Conservation (phyloP, 371 early-diverging fungal genomes). For the Mucor piriformis region DNA sequence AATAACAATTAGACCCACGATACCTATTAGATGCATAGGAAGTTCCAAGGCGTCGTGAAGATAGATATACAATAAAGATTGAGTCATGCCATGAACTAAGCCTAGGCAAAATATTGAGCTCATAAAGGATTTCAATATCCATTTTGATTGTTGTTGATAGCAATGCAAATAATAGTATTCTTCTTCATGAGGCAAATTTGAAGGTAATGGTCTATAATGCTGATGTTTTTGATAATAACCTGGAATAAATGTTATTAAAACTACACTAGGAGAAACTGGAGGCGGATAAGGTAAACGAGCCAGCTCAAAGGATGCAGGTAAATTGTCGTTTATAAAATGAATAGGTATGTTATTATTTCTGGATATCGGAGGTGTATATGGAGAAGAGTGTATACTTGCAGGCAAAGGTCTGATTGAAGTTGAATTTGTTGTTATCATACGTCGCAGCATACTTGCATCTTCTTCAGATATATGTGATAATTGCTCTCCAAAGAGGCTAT, state of each 20-base stretch:
- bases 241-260: slow-evolving; percentile 10
- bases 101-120: slow-evolving; percentile 18
- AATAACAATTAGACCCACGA: slow-evolving; percentile 11
- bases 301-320: slow-evolving; percentile 25
- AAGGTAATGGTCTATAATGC: not conserved
- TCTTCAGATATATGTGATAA: slow-evolving; percentile 52
- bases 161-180: slow-evolving; percentile 7
- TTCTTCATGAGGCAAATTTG: not conserved
- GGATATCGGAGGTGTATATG: not conserved
- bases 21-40: slow-evolving; percentile 23
- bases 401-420: slow-evolving; percentile 10
- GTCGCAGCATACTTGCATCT: slow-evolving; percentile 40
- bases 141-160: slow-evolving; percentile 4
- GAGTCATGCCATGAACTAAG: slow-evolving; percentile 20
- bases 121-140: slow-evolving; percentile 15
- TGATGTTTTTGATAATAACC: slow-evolving; percentile 1
- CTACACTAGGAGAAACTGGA: slow-evolving; percentile 1
- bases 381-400: not conserved
- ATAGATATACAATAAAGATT: slow-evolving; percentile 15
- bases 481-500: slow-evolving; percentile 45
- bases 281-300: slow-evolving; percentile 26
- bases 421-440: slow-evolving; percentile 24
- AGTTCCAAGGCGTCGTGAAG: slow-evolving; percentile 15
- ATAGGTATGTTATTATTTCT: not conserved
- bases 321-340: not conserved